phyloP scores from a whole-genome alignment of 2,329 filamentous ascomycete genomes.

The Penicillium fuscoglaucum region DNA sequence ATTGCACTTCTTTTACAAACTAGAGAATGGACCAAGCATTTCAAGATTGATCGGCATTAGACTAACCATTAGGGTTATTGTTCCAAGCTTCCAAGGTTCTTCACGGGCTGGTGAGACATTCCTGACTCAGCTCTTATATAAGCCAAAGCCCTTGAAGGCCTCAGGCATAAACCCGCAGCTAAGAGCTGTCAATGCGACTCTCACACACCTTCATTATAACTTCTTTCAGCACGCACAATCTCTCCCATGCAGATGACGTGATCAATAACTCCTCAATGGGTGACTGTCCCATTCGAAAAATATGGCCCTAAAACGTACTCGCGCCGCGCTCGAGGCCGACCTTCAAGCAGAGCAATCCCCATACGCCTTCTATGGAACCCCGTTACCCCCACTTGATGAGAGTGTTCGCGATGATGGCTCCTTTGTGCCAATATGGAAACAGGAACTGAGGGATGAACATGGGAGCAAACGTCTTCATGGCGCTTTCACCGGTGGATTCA shows the following conservation, averaged over 20 bases:
- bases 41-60: no score
- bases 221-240: background rate
- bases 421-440: slow-evolving; percentile 95
- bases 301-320: slow-evolving; percentile 80
- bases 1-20: no score
- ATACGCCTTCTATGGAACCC: slow-evolving; percentile 79
- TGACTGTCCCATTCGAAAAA: slow-evolving; percentile 4
- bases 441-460: slow-evolving; percentile 91
- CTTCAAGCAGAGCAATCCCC: slow-evolving; percentile 66
- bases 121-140: background rate
- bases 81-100: no score
- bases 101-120: no score
- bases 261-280: background rate
- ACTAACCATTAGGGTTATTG: no score
- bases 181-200: background rate
- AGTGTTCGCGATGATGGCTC: slow-evolving; percentile 83
- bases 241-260: slow-evolving; percentile 8
- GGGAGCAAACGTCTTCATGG: slow-evolving; percentile 90
- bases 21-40: no score
- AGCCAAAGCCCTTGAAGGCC: background rate
- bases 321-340: slow-evolving; percentile 75
- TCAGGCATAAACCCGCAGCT: background rate
- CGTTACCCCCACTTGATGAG: slow-evolving; percentile 74
- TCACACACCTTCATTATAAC: background rate
- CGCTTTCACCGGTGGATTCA: slow-evolving; percentile 94